Evolutionary conservation across 441 rosid species (phyloP).

Genomic region (Jatropha multifida): DNA sequence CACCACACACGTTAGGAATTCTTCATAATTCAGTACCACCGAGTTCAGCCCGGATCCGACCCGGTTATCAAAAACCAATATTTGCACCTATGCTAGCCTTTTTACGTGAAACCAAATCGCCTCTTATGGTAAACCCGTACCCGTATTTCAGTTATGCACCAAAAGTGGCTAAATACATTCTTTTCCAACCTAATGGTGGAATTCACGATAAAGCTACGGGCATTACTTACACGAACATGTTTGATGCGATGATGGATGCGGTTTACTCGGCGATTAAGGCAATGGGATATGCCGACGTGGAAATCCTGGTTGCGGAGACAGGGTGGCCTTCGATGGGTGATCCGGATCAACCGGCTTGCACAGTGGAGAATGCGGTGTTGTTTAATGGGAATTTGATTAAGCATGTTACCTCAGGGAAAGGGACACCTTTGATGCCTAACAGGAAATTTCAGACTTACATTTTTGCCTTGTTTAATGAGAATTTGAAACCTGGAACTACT

Average conservation of each 20-base stretch:
- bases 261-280: constrained; percentile 61
- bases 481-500: constrained; percentile 49
- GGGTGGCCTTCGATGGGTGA: constrained; percentile 75
- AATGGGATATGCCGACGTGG: constrained; percentile 56
- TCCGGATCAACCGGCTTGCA: constrained; percentile 43
- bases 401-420: constrained; percentile 51
- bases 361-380: constrained; percentile 42
- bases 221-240: constrained; percentile 65
- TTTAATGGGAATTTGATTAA: constrained; percentile 53
- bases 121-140: constrained; percentile 79
- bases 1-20: constrained; percentile 70
- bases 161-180: constrained; percentile 48
- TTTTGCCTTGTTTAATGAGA: constrained; percentile 32
- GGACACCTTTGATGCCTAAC: constrained; percentile 74
- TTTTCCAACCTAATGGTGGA: constrained; percentile 54
- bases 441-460: constrained; percentile 52
- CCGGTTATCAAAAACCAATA: constrained; percentile 47
- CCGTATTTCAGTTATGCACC: constrained; percentile 64
- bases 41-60: constrained; percentile 53
- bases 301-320: constrained; percentile 63
- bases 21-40: constrained; percentile 59
- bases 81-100: constrained; percentile 64
- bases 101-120: constrained; percentile 56
- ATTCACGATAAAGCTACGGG: constrained; percentile 47
- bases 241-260: constrained; percentile 71